These are phyloP conservation scores for Rhododendron molle DNA, from an alignment of 148 eudicot genomes.

Conservation along the genomic window DNA sequence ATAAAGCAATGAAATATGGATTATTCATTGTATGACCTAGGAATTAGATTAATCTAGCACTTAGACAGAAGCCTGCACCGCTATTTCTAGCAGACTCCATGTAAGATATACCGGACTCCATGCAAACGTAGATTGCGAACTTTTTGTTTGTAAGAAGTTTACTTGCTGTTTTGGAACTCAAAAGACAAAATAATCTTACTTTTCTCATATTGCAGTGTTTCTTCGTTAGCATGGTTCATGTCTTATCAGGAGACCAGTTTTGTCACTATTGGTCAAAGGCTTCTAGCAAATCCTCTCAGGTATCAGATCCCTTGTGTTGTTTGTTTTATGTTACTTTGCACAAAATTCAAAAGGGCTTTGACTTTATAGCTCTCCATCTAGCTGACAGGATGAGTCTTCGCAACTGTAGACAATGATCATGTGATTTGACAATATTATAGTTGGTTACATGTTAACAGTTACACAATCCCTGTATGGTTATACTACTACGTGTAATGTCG, in stretches of 20 bases:
- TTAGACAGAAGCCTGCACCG: not conserved
- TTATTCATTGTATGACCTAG: not conserved
- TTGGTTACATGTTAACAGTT: not conserved
- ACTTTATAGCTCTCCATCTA: not conserved
- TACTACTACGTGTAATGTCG: not conserved
- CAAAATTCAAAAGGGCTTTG: not conserved
- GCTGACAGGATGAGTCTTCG: not conserved
- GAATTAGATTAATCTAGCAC: not conserved
- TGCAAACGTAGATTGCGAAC: not conserved
- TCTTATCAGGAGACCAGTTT: slow-evolving; percentile 97
- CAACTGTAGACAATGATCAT: not conserved
- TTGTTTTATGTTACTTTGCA: not conserved
- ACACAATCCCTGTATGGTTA: not conserved
- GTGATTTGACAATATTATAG: not conserved
- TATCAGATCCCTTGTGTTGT: slow-evolving; percentile 16
- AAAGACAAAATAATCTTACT: not conserved
- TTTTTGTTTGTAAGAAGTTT: not conserved
- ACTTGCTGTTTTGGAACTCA: not conserved
- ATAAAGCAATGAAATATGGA: not conserved
- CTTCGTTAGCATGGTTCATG: slow-evolving; percentile 98
- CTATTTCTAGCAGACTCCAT: not conserved
- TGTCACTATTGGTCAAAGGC: slow-evolving; percentile 94
- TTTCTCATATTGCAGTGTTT: slow-evolving; percentile 56
- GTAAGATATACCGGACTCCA: not conserved
- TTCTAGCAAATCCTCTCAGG: slow-evolving; percentile 96